phyloP scores from a whole-genome alignment of 2,329 filamentous ascomycete genomes.

The Pochonia chlamydosporia region DNA sequence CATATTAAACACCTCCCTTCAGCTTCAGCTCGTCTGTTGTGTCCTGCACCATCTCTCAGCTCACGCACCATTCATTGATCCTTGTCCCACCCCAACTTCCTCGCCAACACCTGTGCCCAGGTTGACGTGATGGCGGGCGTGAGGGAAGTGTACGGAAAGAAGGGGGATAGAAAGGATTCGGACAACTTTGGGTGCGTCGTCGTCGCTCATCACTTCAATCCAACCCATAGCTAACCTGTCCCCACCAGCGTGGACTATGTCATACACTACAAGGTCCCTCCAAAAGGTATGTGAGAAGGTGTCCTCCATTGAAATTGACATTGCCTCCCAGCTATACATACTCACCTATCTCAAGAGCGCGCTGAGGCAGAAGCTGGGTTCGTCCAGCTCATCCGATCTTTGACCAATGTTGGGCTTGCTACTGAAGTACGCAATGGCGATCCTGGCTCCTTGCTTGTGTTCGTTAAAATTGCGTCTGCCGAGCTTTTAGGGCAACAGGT shows the following conservation, averaged over 20 bases:
- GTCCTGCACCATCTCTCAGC: too few relatives aligned
- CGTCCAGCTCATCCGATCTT: slow-evolving; percentile 66
- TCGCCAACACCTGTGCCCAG: too few relatives aligned
- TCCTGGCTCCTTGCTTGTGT: slow-evolving; percentile 70
- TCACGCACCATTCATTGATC: not conserved
- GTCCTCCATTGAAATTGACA: not conserved
- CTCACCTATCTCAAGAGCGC: slow-evolving; percentile 45
- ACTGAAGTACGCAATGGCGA: slow-evolving; percentile 83
- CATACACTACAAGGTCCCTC: slow-evolving; percentile 68
- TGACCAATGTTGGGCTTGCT: slow-evolving; percentile 74
- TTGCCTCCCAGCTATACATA: not conserved
- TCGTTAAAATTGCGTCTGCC: slow-evolving; percentile 72
- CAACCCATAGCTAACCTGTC: slow-evolving; percentile 8
- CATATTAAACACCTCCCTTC: not conserved
- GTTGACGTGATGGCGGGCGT: slow-evolving; percentile 26
- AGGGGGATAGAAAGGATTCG: slow-evolving; percentile 18
- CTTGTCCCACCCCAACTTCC: not conserved
- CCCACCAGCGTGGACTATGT: slow-evolving; percentile 74
- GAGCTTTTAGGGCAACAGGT: slow-evolving; percentile 72
- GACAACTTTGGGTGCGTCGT: slow-evolving; percentile 35
- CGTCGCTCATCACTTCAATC: not conserved
- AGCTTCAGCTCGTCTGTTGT: not conserved
- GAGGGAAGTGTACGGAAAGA: slow-evolving; percentile 24
- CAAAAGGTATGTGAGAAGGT: slow-evolving; percentile 46
- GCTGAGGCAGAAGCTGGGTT: slow-evolving; percentile 68